Evolutionary conservation across 2,329 filamentous ascomycete genomes (phyloP).

Genomic region (Myriosclerotinia curreyana): DNA sequence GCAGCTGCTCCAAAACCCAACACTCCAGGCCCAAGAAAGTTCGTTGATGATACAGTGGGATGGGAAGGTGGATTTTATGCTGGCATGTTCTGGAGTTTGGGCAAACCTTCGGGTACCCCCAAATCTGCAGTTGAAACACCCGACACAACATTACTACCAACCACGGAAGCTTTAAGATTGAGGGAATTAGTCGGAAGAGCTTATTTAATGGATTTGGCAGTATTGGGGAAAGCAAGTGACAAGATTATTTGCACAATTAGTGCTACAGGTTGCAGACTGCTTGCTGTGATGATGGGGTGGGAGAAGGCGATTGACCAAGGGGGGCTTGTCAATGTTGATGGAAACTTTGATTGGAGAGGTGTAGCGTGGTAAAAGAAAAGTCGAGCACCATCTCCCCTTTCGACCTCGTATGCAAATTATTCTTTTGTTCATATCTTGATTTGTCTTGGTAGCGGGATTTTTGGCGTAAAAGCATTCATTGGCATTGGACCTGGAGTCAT

Average conservation of each 20-base stretch:
- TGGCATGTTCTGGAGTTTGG: slow-evolving; percentile 77
- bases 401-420: background rate
- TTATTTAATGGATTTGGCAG: slow-evolving; percentile 76
- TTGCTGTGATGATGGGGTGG: slow-evolving; percentile 88
- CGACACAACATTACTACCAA: slow-evolving; percentile 40
- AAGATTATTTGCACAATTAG: slow-evolving; percentile 74
- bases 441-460: background rate
- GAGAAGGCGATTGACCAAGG: slow-evolving; percentile 59
- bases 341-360: slow-evolving; percentile 59
- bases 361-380: slow-evolving; percentile 36
- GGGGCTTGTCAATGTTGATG: slow-evolving; percentile 78
- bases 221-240: slow-evolving; percentile 66
- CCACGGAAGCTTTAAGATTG: slow-evolving; percentile 56
- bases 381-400: background rate
- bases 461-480: slow-evolving; percentile 10
- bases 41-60: slow-evolving; percentile 72
- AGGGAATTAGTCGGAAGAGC: slow-evolving; percentile 74
- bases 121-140: slow-evolving; percentile 38
- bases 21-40: slow-evolving; percentile 55
- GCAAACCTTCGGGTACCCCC: slow-evolving; percentile 42
- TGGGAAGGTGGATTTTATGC: slow-evolving; percentile 89
- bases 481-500: background rate
- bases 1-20: slow-evolving; percentile 33
- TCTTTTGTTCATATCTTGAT: slow-evolving; percentile 11
- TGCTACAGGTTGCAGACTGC: slow-evolving; percentile 66